A percentile compares a stretch with the other conserved stretches of the same genome.
Conservation (phyloP, 352 stramenopile genomes). For the Globisporangium solare region DNA sequence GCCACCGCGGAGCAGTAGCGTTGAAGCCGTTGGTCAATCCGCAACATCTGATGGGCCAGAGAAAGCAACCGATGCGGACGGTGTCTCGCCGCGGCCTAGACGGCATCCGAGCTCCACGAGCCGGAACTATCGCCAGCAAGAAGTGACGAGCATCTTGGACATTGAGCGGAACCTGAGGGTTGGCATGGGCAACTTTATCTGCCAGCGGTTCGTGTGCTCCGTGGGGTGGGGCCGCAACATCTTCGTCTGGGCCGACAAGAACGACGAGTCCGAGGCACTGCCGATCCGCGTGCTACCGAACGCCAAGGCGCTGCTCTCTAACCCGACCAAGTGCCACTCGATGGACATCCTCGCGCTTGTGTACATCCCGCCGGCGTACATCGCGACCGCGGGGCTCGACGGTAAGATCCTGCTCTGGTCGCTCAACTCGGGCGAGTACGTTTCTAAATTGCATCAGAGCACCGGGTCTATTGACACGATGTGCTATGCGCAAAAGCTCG, state of each 20-base stretch:
- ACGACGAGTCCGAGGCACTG: constrained; percentile 62
- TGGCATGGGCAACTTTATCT: constrained; percentile 80
- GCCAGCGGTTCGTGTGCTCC: constrained; percentile 74
- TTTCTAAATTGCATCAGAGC: constrained; percentile 58
- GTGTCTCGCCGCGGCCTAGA: neutral
- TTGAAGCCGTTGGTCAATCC: no score
- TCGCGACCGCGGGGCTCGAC: constrained; percentile 63
- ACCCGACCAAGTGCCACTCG: constrained; percentile 37
- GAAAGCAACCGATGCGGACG: neutral
- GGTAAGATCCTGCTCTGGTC: constrained; percentile 76
- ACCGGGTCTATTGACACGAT: constrained; percentile 60
- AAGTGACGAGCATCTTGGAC: constrained; percentile 79
- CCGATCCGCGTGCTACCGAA: constrained; percentile 53
- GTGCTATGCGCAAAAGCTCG: constrained; percentile 63
- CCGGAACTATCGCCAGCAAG: constrained; percentile 55
- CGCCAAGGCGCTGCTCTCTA: constrained; percentile 20
- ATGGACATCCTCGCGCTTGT: constrained; percentile 67
- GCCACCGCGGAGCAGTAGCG: no score
- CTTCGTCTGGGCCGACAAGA: constrained; percentile 83
- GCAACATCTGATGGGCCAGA: no score
- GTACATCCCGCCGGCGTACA: constrained; percentile 67
- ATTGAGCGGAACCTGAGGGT: constrained; percentile 76
- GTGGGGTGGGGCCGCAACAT: constrained; percentile 81
- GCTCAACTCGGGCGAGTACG: constrained; percentile 70
- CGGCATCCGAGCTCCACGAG: constrained; percentile 12